Evolutionary conservation across 2,329 filamentous ascomycete species (phyloP).

Genomic region (Tolypocladium pustulatum): DNA sequence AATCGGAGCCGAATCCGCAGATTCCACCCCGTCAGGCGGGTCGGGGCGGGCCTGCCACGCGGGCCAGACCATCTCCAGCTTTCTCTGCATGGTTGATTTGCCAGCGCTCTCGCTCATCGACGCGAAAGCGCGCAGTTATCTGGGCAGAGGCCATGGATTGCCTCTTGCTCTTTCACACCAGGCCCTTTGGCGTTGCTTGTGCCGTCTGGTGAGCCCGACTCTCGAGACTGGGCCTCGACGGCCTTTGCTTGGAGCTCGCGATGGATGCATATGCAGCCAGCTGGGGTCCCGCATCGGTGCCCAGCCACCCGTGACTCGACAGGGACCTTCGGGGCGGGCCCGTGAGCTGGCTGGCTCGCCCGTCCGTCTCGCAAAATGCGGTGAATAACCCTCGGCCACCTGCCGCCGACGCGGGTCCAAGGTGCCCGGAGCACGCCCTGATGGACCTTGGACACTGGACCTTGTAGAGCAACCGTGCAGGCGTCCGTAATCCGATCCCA

Average conservation of each 20-base stretch:
- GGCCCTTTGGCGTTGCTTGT: background rate
- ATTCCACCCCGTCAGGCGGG: no score
- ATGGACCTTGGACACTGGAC: background rate
- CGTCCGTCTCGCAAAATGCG: conserved; percentile 3
- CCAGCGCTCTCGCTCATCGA: background rate
- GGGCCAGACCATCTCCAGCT: no score
- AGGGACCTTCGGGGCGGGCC: background rate
- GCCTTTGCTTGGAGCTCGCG: background rate
- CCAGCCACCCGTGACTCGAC: conserved; percentile 5
- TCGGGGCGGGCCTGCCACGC: background rate
- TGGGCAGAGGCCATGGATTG: background rate
- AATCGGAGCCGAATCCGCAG: no score
- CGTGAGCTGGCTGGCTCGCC: background rate
- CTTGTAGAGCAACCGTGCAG: no score
- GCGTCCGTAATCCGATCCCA: background rate
- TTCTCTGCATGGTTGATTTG: no score
- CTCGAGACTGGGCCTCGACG: background rate
- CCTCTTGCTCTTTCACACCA: background rate
- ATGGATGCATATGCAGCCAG: background rate
- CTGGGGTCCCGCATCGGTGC: background rate
- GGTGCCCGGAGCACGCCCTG: background rate
- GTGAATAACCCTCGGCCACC: conserved; percentile 1
- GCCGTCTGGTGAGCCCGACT: background rate
- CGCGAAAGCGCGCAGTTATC: background rate
- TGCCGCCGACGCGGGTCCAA: background rate